These are phyloP conservation scores for Cerrena zonata DNA, from an alignment of 1,284 basidiomycete species.

Conservation along the genomic window DNA sequence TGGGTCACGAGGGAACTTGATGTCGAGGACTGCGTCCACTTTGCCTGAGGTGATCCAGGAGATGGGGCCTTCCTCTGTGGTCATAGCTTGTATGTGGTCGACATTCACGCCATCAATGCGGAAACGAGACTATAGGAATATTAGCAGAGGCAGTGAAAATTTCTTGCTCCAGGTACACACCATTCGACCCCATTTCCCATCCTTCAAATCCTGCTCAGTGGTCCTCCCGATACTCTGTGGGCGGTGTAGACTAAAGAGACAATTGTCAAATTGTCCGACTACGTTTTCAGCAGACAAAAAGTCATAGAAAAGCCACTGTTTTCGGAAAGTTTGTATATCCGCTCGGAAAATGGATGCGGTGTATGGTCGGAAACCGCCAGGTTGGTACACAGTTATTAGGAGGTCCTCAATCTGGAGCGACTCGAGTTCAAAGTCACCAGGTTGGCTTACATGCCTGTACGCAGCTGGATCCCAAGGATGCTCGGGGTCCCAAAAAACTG, in stretches of 20 bases:
- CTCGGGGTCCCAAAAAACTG: constrained; percentile 81
- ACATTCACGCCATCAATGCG: constrained; percentile 95
- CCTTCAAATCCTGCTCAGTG: constrained; percentile 75
- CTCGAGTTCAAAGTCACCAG: constrained; percentile 91
- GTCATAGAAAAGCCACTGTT: constrained; percentile 95
- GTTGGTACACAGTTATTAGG: constrained; percentile 92
- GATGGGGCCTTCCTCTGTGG: constrained; percentile 81
- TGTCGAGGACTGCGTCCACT: constrained; percentile 93
- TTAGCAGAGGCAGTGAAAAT: background rate
- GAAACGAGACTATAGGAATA: constrained; percentile 69
- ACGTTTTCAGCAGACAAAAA: constrained; percentile 87
- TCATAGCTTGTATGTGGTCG: constrained; percentile 88
- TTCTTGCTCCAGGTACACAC: constrained; percentile 37
- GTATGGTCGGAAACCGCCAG: constrained; percentile 86
- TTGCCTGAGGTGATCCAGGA: constrained; percentile 97
- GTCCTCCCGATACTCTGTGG: constrained; percentile 94
- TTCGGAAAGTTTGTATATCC: constrained; percentile 79
- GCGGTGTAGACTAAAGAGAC: constrained; percentile 92
- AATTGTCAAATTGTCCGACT: constrained; percentile 97
- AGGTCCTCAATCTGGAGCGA: constrained; percentile 88
- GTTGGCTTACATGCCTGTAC: constrained; percentile 69
- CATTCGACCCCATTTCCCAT: constrained; percentile 84
- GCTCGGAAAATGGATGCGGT: constrained; percentile 95
- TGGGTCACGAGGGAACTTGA: constrained; percentile 88
- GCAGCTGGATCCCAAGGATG: constrained; percentile 72